Evolutionary conservation across 1,284 basidiomycete species (phyloP), one percentile per base, ranked within the genome.

Genomic region (Pseudozyma sp.): DNA sequence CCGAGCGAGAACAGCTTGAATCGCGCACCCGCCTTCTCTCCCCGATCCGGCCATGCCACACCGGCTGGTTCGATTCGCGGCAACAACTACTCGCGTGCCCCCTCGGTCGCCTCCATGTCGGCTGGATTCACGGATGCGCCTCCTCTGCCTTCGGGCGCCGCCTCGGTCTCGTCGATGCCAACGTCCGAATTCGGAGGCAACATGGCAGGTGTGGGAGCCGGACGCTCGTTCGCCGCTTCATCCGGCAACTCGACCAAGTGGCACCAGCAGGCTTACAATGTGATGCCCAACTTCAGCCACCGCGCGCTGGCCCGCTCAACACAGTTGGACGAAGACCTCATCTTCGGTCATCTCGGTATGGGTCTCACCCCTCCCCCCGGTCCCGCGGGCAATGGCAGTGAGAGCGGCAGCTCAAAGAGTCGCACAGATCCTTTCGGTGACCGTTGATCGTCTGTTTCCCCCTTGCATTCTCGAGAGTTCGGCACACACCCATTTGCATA

Each of bases 171-270:
- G 29, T 66, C 71, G 14, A 48, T 52, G 35, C 71, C 71, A n/a
- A 52, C 47, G 1, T 35, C 62, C 29, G 71, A 74, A 45, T 68
- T 64, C 24, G 69, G 67, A 39, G 60, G 69, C 52, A 74, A 74
- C 71, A 74, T 74, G 67, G 71, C 71, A 10, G 71, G 71, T 24
- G 44, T 74, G 17, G 71, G 71, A n/a, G 71, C 71, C 1, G 66
- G 71, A 24, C 62, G 66, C 16, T 60, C 71, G 14, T 74, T 59
- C 17, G 63, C 54, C 17, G 55, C 63, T 8, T 69, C 66, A 29
- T 67, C 63, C 33, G 68, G 55, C 46, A 67, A 75, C 68, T 75
- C 72, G 58, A 75, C 72, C 45, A 75, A 75, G 53, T 75, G 72
- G 72, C 72, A 75, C 47, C 72, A 75, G 57, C 68, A 70, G 61